phyloP scores from a whole-genome alignment of 148 eudicot species.

The Simmondsia chinensis region DNA sequence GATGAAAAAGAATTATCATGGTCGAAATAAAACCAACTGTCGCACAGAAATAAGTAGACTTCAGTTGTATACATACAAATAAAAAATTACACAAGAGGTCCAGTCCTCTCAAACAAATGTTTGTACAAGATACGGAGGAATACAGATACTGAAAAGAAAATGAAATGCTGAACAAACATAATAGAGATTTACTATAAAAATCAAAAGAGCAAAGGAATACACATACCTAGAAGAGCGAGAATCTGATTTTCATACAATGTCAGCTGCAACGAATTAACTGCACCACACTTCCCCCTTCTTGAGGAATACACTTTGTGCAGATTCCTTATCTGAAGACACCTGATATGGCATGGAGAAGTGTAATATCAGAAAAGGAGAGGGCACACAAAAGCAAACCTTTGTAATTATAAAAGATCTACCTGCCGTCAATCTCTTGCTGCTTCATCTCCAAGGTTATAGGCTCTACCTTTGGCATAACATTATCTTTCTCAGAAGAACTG shows the following conservation, averaged over 20 bases:
- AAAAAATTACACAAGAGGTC: too few relatives aligned
- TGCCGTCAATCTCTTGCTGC: conserved; percentile 87
- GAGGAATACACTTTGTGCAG: conserved; percentile 65
- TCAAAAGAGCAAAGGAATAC: background rate
- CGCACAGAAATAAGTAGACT: too few relatives aligned
- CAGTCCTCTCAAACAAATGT: too few relatives aligned
- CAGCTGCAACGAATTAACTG: conserved; percentile 78
- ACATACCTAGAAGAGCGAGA: conserved; percentile 84
- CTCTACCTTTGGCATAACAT: conserved; percentile 55
- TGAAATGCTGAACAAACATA: too few relatives aligned
- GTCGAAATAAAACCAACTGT: background rate
- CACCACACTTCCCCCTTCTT: conserved; percentile 68
- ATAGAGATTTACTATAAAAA: background rate
- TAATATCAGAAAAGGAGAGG: background rate
- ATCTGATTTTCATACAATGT: conserved; percentile 89
- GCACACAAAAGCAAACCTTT: background rate
- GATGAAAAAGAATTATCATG: background rate
- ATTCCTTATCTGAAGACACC: conserved; percentile 92
- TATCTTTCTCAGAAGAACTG: conserved; percentile 14
- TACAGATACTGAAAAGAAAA: too few relatives aligned
- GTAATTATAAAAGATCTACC: conserved; percentile 28
- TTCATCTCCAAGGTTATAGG: conserved; percentile 90
- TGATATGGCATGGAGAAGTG: conserved; percentile 16
- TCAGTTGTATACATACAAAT: too few relatives aligned
- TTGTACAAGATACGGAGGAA: too few relatives aligned